These are phyloP conservation scores for Tetrahymena malaccensis DNA, from an alignment of 73 alveolate genomes.

Conservation along the genomic window DNA sequence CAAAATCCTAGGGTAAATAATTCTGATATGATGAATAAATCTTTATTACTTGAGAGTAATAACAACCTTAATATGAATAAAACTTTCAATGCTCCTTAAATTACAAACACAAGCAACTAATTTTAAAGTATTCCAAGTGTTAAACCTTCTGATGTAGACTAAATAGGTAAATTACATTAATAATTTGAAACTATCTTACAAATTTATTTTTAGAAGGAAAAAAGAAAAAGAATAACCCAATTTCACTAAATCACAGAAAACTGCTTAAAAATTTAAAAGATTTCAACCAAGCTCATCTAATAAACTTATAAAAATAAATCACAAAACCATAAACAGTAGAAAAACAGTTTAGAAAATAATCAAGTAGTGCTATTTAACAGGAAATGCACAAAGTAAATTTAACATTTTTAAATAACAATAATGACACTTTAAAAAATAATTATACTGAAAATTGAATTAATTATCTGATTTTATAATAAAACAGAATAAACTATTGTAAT, in stretches of 20 bases:
- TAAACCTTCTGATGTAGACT: not conserved
- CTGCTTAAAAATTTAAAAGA: not conserved
- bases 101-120: not conserved
- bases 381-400: not conserved
- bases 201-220: not conserved
- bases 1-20: not conserved
- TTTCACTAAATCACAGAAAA: not conserved
- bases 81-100: not conserved
- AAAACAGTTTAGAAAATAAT: not conserved
- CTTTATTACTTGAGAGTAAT: not conserved
- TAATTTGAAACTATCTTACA: not conserved
- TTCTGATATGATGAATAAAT: not conserved
- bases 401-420: not conserved
- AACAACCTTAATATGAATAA: not conserved
- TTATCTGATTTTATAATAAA: not conserved
- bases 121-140: not conserved
- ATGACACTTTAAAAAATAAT: not conserved
- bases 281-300: not conserved
- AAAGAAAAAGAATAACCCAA: not conserved
- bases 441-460: not conserved
- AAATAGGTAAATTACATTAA: not conserved
- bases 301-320: not conserved
- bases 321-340: not conserved
- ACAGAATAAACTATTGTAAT: not conserved
- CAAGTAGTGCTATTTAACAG: not conserved